Conservation (phyloP, 148 eudicot genomes). For the Rheum nobile region DNA sequence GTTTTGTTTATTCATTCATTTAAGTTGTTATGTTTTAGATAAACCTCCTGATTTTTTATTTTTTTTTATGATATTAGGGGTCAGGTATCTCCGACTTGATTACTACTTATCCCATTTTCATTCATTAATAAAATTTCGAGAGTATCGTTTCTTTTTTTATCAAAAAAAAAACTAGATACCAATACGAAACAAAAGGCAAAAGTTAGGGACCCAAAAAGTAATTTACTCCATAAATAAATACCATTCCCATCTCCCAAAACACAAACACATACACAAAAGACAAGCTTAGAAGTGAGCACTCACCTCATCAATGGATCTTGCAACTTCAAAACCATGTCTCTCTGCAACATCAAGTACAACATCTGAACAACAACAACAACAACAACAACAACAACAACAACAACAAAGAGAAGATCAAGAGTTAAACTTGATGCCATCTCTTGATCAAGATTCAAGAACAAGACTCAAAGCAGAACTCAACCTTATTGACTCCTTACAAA, state of each 20-base stretch:
- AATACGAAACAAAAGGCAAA: not conserved
- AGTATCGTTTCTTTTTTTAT: too few relatives aligned
- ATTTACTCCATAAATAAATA: not conserved
- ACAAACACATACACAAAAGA: not conserved
- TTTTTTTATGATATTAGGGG: too few relatives aligned
- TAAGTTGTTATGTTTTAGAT: too few relatives aligned
- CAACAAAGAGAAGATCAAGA: not conserved
- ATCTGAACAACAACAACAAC: not conserved
- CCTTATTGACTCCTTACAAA: not conserved
- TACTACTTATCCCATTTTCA: too few relatives aligned
- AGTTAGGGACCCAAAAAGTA: not conserved
- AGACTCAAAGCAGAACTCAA: not conserved
- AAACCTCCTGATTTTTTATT: too few relatives aligned
- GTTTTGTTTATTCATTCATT: too few relatives aligned
- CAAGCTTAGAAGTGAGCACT: not conserved
- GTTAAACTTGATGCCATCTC: too few relatives aligned
- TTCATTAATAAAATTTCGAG: too few relatives aligned
- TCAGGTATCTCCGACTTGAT: too few relatives aligned
- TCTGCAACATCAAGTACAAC: not conserved
- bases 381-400: not conserved
- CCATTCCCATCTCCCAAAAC: not conserved
- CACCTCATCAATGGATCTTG: not conserved
- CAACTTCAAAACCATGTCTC: not conserved
- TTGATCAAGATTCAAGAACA: not conserved
- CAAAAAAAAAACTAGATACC: not conserved